phyloP scores from a whole-genome alignment of 345 rosid species.

The Odontarrhena argentea region DNA sequence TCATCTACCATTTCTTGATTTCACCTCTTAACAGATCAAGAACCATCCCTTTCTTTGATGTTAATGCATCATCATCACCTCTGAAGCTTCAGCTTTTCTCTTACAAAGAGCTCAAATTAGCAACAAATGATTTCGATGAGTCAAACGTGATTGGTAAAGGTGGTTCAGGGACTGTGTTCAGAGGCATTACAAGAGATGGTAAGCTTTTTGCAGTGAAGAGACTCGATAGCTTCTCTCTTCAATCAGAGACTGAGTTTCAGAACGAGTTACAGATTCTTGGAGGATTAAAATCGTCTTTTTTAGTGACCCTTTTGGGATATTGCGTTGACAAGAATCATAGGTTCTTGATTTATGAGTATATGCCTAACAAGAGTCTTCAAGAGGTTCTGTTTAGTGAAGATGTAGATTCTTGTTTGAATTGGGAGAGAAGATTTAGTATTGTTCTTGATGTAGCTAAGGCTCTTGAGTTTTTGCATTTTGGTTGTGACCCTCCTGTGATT shows the following conservation, averaged over 20 bases:
- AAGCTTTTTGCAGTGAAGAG: conserved; percentile 82
- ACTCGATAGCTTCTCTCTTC: conserved; percentile 63
- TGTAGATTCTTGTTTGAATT: conserved; percentile 55
- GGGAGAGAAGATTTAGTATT: conserved; percentile 72
- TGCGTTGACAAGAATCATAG: conserved; percentile 79
- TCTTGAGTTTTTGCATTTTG: conserved; percentile 79
- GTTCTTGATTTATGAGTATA: conserved; percentile 85
- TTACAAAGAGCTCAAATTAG: conserved; percentile 73
- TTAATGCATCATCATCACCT: conserved; percentile 53
- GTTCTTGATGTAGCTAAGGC: conserved; percentile 88
- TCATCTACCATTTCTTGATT: conserved; percentile 74
- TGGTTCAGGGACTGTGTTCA: conserved; percentile 93
- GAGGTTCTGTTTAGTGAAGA: conserved; percentile 68
- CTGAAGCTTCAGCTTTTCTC: conserved; percentile 70
- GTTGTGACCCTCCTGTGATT: conserved; percentile 93
- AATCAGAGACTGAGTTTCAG: conserved; percentile 87
- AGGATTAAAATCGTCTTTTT: conserved; percentile 70
- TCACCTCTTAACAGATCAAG: conserved; percentile 64
- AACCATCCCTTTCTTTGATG: conserved; percentile 67
- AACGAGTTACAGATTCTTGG: conserved; percentile 98
- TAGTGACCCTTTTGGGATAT: conserved; percentile 79
- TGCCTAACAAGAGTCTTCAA: conserved; percentile 94
- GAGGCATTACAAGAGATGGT: conserved; percentile 76
- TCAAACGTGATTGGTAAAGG: conserved; percentile 83
- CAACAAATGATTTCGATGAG: conserved; percentile 73